These are phyloP conservation scores for Scheffersomyces quercinus DNA, from an alignment of 1,139 yeast genomes.

Conservation along the genomic window DNA sequence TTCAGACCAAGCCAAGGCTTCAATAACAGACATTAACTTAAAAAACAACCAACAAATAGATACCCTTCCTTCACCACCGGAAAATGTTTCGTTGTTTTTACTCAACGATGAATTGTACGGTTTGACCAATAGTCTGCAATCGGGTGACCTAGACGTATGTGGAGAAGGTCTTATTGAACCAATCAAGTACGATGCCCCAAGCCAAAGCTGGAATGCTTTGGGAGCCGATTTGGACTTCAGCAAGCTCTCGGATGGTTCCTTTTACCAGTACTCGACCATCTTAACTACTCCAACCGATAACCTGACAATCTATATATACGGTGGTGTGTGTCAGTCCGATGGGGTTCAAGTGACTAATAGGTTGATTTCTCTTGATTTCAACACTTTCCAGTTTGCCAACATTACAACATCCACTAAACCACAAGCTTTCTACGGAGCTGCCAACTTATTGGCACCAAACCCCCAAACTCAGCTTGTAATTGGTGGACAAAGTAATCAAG, in stretches of 20 bases:
- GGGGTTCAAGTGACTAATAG: constrained; percentile 30
- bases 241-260: constrained; percentile 29
- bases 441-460: constrained; percentile 44
- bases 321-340: constrained; percentile 35
- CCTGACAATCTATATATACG: constrained; percentile 46
- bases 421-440: constrained; percentile 49
- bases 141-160: constrained; percentile 21
- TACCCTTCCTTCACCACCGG: constrained; percentile 33
- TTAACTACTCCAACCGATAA: constrained; percentile 34
- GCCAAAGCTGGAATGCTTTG: constrained; percentile 25
- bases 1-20: constrained; percentile 8
- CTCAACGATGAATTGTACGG: constrained; percentile 34
- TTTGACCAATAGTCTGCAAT: constrained; percentile 14
- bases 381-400: constrained; percentile 25
- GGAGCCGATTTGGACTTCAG: constrained; percentile 18
- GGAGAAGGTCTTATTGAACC: constrained; percentile 30
- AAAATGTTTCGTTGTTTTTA: constrained; percentile 32
- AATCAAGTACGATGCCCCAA: constrained; percentile 19
- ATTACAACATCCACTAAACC: constrained; percentile 49
- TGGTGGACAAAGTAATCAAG: constrained; percentile 55
- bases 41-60: constrained; percentile 21
- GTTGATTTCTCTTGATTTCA: constrained; percentile 34
- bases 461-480: constrained; percentile 42
- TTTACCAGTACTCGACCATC: constrained; percentile 34
- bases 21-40: constrained; percentile 13